Evolutionary conservation across 768 basidiomycete genomes (phyloP), one percentile per base, ranked within the genome.

Genomic region (Mrakia gelida): DNA sequence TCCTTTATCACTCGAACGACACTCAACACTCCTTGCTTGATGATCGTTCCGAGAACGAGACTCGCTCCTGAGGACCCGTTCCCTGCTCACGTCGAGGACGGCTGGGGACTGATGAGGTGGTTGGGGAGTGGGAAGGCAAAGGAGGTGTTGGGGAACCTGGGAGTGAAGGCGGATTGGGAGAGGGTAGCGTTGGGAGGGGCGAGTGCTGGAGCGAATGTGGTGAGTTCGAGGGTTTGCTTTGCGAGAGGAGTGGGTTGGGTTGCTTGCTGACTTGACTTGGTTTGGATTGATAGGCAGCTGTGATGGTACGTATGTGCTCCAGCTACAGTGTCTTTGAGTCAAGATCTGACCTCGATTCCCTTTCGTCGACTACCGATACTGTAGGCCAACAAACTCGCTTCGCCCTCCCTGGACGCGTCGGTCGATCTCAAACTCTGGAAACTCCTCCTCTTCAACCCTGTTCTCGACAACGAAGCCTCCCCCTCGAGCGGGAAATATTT

Each of bases 161-260:
- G 56, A 34, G 38, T 59, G 32, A 28, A 28, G 73, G 28, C 62
- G 3, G 73, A 73, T 52, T 73, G 73, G 73, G 21, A 26, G 32
- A 73, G 38, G 38, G 34, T 73, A 11, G 73, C 56, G 0, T 49
- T 73, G 18, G 73, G 73, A n/a, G 73, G 73, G 7, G 73, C 73
- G 34, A 73, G 73, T 43, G 73, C 73, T 3, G 73, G 73, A 18
- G 73, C 9, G 54, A 73, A 73, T 54, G 59, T 73, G 15, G 73
- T 73, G 26, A 30, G 71, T 73, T 30, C 26, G 28, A 45, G 45
- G 1, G 3, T 38, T 38, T 38, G 38, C 43, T 21, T 71, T 71
- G n/a, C 34, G 23, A 0, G 52, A 59, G 71, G 71, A n/a, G n/a
- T n/a, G 9, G 18, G 11, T 52, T 2, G 18, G 1, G 3, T 21